These are phyloP conservation scores for Pseudogymnoascus sp. DNA, from an alignment of 2,329 filamentous ascomycete species.

Conservation along the genomic window DNA sequence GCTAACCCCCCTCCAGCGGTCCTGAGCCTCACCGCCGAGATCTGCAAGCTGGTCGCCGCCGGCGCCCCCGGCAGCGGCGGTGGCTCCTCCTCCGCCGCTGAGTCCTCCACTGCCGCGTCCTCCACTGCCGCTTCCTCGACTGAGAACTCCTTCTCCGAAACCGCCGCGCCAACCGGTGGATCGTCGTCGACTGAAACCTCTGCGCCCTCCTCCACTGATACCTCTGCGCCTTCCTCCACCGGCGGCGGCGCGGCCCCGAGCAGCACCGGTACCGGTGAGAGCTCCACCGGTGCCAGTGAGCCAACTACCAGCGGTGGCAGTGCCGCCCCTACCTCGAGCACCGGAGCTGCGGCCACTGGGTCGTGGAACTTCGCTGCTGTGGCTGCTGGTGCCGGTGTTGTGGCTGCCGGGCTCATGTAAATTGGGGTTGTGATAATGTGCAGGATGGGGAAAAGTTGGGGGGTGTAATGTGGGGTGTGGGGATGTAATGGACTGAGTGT, in stretches of 20 bases:
- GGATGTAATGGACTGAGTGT: neutral
- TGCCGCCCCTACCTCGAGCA: neutral
- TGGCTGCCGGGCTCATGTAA: neutral
- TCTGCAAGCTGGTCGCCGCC: neutral
- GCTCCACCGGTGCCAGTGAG: neutral
- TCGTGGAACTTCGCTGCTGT: neutral
- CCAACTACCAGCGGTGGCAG: neutral
- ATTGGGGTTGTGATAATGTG: neutral
- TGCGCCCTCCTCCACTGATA: neutral
- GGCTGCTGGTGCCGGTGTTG: neutral
- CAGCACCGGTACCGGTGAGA: neutral
- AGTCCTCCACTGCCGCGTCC: neutral
- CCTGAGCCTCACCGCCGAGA: neutral
- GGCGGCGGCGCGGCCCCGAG: neutral
- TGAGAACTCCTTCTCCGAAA: neutral
- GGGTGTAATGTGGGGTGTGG: neutral
- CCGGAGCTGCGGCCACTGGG: neutral
- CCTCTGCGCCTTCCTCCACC: neutral
- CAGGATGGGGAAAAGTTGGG: neutral
- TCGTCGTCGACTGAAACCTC: neutral
- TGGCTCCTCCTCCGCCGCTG: neutral
- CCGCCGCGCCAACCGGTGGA: neutral
- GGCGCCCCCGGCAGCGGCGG: neutral
- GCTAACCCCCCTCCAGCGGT: neutral
- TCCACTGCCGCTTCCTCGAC: neutral